Evolutionary conservation across 305 asterid species (phyloP).

Genomic region (Fraxinus paxiana): DNA sequence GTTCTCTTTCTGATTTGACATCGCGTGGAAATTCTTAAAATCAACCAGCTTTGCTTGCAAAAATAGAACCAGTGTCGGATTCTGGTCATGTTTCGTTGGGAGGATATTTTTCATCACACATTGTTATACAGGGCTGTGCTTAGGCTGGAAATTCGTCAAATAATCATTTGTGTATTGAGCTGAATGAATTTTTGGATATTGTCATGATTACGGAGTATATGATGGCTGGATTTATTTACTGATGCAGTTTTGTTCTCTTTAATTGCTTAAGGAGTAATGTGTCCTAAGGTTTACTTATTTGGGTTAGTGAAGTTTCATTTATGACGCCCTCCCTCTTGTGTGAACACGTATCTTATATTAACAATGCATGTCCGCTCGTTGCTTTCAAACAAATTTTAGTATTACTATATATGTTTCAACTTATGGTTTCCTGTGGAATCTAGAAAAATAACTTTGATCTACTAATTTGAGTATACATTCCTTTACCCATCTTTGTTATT

Average conservation of each 20-base stretch:
- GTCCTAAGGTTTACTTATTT: background rate
- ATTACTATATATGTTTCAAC: background rate
- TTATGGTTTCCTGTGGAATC: background rate
- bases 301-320: background rate
- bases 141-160: background rate
- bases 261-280: background rate
- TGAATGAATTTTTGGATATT: background rate
- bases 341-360: background rate
- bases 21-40: background rate
- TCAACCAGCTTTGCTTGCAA: background rate
- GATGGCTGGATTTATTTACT: background rate
- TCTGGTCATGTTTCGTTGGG: background rate
- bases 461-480: constrained; percentile 3
- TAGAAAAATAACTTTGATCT: background rate
- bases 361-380: background rate
- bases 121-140: background rate
- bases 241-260: background rate
- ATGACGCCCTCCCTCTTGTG: background rate
- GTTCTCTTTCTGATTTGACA: background rate
- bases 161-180: background rate
- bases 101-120: background rate
- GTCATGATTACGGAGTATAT: background rate
- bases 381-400: background rate
- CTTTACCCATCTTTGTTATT: background rate
- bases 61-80: background rate